Conservation (phyloP, 805 yeast genomes). For the Candida taoyuanica region DNA sequence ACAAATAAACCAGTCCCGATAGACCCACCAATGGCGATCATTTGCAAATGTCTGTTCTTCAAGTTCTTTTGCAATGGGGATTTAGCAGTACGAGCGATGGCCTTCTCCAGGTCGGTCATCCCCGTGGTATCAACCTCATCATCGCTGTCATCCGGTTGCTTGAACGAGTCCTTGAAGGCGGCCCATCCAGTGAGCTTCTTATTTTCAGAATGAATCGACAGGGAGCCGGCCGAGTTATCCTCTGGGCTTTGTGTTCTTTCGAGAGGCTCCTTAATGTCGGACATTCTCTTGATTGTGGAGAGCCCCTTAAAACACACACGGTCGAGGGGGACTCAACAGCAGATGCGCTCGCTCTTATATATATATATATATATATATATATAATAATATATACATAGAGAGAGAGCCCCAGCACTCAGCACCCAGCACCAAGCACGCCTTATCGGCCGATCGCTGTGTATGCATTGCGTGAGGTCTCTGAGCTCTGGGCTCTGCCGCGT, state of each 20-base stretch:
- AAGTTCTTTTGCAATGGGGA: constrained; percentile 34
- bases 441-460: too few relatives aligned
- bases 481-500: too few relatives aligned
- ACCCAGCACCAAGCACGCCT: too few relatives aligned
- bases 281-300: neutral
- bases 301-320: neutral
- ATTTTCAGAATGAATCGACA: neutral
- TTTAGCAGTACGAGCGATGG: constrained; percentile 29
- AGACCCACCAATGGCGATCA: constrained; percentile 52
- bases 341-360: too few relatives aligned
- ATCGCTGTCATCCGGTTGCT: constrained; percentile 6
- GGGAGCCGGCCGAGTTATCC: neutral
- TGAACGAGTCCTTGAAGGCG: constrained; percentile 20
- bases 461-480: too few relatives aligned
- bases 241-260: neutral
- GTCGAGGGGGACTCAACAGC: neutral
- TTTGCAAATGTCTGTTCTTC: constrained; percentile 41
- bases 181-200: constrained; percentile 1
- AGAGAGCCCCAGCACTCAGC: too few relatives aligned
- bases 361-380: too few relatives aligned
- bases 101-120: constrained; percentile 40
- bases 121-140: constrained; percentile 14
- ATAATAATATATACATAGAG: too few relatives aligned
- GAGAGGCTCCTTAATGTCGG: neutral
- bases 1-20: constrained; percentile 82